A percentile compares a stretch with the other conserved stretches of the same genome.
Evolutionary conservation across 2,329 filamentous ascomycete genomes (phyloP).

Genomic region (Biscogniauxia marginata): DNA sequence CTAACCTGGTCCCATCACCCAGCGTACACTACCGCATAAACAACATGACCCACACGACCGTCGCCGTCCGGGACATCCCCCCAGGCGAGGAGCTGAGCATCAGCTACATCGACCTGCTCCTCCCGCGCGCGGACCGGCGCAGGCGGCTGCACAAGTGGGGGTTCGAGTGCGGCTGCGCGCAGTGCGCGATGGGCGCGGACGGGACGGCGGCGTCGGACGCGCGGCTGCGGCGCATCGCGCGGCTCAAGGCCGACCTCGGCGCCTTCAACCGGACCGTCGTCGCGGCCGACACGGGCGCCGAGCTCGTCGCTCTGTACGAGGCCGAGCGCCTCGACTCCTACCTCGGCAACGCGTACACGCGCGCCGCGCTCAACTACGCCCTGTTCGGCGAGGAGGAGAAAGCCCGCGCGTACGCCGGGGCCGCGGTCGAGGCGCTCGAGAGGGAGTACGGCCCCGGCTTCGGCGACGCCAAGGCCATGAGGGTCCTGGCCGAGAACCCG

Average conservation of each 20-base stretch:
- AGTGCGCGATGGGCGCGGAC: constrained; percentile 26
- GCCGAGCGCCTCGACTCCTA: constrained; percentile 34
- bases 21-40: constrained; percentile 36
- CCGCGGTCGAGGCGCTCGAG: constrained; percentile 32
- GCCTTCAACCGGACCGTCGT: constrained; percentile 20
- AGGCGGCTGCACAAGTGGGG: constrained; percentile 35
- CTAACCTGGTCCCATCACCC: background rate
- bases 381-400: constrained; percentile 35
- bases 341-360: constrained; percentile 35
- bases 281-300: constrained; percentile 28
- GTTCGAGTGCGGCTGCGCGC: constrained; percentile 35
- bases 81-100: constrained; percentile 38
- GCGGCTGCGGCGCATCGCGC: constrained; percentile 29
- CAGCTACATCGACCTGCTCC: constrained; percentile 35
- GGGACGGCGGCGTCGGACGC: constrained; percentile 32
- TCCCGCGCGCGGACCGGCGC: constrained; percentile 28
- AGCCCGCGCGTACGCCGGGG: constrained; percentile 31
- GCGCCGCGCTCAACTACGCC: constrained; percentile 39
- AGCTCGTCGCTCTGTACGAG: constrained; percentile 33
- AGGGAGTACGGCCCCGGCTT: constrained; percentile 33
- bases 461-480: constrained; percentile 33
- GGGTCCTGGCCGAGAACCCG: constrained; percentile 31
- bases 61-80: constrained; percentile 37
- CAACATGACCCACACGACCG: constrained; percentile 36
- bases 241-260: constrained; percentile 28